These are phyloP conservation scores for Gynochthodes officinalis DNA, from an alignment of 257 asterid genomes.

Conservation along the genomic window DNA sequence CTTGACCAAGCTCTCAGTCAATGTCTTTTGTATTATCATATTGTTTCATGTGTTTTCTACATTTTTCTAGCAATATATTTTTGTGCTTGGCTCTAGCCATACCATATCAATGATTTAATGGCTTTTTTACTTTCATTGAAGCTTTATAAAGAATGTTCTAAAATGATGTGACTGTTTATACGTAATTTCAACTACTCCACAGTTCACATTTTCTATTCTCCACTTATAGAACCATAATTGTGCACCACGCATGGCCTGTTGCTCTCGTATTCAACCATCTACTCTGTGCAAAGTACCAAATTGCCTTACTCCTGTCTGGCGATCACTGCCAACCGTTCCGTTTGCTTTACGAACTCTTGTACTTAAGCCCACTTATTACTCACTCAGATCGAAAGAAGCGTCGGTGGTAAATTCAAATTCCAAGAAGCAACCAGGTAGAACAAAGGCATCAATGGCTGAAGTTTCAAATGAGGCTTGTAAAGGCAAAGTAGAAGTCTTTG, in stretches of 20 bases:
- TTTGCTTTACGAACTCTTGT: background rate
- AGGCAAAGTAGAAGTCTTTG: background rate
- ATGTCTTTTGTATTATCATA: background rate
- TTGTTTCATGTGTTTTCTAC: background rate
- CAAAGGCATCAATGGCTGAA: slow-evolving; percentile 1
- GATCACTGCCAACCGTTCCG: background rate
- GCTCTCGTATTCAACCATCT: slow-evolving; percentile 4
- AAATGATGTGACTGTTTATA: background rate
- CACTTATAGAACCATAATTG: background rate
- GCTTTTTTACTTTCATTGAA: background rate
- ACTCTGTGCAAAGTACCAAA: background rate
- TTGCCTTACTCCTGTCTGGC: background rate
- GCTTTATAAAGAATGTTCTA: background rate
- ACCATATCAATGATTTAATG: no score
- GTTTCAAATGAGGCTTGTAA: background rate
- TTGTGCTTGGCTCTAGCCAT: background rate
- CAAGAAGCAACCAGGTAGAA: background rate
- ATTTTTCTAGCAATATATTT: background rate
- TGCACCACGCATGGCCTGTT: slow-evolving; percentile 5
- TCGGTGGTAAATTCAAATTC: background rate
- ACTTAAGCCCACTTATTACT: background rate
- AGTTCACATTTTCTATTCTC: background rate
- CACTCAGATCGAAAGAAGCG: background rate
- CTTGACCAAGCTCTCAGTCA: background rate
- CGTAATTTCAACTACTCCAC: background rate